Evolutionary conservation across 805 yeast genomes (phyloP), one percentile per base, ranked within the genome.

Genomic region (Ogataea angusta): DNA sequence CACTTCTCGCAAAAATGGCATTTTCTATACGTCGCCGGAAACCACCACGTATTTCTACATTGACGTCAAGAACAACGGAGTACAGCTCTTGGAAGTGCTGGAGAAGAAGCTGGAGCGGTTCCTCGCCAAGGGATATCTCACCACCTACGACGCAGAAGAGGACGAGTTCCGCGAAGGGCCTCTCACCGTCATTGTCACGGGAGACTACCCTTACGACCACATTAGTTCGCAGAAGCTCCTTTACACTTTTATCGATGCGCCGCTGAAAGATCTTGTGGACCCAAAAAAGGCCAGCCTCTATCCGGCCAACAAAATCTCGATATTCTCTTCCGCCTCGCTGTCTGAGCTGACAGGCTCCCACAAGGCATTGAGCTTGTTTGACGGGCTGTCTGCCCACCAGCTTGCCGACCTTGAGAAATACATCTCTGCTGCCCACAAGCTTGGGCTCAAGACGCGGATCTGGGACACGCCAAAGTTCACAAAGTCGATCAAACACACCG

Each of bases 391-490:
- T 8, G 40, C 44, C 0, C 48, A 45, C 1, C 76, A 74, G 43
- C 43, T 55, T 36, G 38, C 39, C 2, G 54, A 34, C 9, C 40
- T 76, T 16, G 43, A 49, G 16, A 38, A 44, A 4, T 45, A 28
- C 32, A 39, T 58, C 10, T 39, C 42, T 3, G 38, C 46, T 19
- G 79, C 84, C 3, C 86, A 80, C 51, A 52, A 59, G 2, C 43
- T 66, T 34, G 72, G 73, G n/a, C 52, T 83, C 36, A 70, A 70
- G 48, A 72, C 84, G 0, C 64, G 90, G 39, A 66, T 82, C 27
- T 84, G 90, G 89, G 89, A 81, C 19, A 81, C 79, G 5, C 80
- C 86, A 1, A 66, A 65, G 22, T 82, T 86, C 83, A 88, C 90
- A 2, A 51, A 58, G 3, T 45, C 56, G 6, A 55, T 67, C 21